Evolutionary conservation across 805 yeast species (phyloP).

Genomic region (Pichia eremophila): DNA sequence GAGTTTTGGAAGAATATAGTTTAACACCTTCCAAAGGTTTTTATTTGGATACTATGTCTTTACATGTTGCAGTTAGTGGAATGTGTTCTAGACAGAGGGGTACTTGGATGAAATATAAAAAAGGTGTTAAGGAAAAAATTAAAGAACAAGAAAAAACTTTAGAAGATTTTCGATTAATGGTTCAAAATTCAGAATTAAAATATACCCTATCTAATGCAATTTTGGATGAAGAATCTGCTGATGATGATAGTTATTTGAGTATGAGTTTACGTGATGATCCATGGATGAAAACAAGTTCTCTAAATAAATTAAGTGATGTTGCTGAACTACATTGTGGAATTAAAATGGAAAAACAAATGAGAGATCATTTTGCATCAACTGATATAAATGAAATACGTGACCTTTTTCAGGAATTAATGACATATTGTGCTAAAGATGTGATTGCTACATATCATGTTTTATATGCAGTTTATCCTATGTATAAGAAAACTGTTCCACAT

Average conservation of each 20-base stretch:
- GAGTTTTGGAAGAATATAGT: slow-evolving; percentile 76
- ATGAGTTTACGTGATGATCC: slow-evolving; percentile 50
- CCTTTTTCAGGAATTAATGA: slow-evolving; percentile 52
- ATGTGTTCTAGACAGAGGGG: slow-evolving; percentile 89
- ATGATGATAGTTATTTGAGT: slow-evolving; percentile 13
- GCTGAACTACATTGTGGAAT: slow-evolving; percentile 70
- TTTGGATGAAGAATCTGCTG: slow-evolving; percentile 25
- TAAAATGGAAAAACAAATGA: slow-evolving; percentile 50
- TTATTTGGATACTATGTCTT: slow-evolving; percentile 83
- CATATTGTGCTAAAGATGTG: slow-evolving; percentile 84
- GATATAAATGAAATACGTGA: slow-evolving; percentile 46
- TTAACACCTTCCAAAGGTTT: slow-evolving; percentile 60
- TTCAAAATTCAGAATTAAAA: slow-evolving; percentile 18
- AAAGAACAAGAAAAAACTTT: slow-evolving; percentile 12
- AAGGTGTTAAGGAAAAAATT: slow-evolving; percentile 24
- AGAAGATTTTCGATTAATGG: slow-evolving; percentile 13
- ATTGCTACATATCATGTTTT: slow-evolving; percentile 63
- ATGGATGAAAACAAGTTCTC: slow-evolving; percentile 71
- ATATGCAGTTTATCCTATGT: slow-evolving; percentile 59
- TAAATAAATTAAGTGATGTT: slow-evolving; percentile 73
- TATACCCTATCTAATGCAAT: slow-evolving; percentile 22
- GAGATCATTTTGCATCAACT: slow-evolving; percentile 54
- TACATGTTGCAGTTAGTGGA: slow-evolving; percentile 85
- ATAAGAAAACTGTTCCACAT: slow-evolving; percentile 67
- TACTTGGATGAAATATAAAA: slow-evolving; percentile 55